Evolutionary conservation across 2,329 filamentous ascomycete species (phyloP), one percentile per base, ranked within the genome.

Genomic region (Colletotrichum trifolii): DNA sequence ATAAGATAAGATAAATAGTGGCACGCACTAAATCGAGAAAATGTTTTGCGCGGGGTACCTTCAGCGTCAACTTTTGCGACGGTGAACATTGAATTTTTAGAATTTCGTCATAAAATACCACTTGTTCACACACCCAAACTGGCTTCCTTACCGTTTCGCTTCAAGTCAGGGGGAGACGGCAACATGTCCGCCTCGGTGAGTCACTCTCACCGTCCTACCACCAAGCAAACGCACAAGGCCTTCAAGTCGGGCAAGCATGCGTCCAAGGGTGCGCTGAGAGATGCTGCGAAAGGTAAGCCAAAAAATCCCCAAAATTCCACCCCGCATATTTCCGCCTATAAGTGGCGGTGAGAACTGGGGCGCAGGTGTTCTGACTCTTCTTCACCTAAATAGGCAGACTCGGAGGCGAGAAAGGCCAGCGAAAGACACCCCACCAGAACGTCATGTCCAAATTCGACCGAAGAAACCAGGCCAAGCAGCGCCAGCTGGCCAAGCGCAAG

Each of bases 391-490:
- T 6, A 96, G 93, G 94, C 75, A 96, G 96, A 78, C 86, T 95
- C 60, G 67, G 67, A 45, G 82, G 87, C 73, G 92, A 97, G 74
- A 88, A 85, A 72, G 90, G 90, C 67, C 83, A 84, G 72, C 89
- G 95, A 74, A 96, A 93, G 78, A 97, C 95, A 13, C 93, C 93
- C 60, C 93, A 97, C 77, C 96, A 99, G 77, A 93, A 97, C 81
- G 88, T 97, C 80, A 95, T 97, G 92, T 97, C 94, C 64, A 99
- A 98, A 80, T 87, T 99, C 77, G 94, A 97, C 79, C 91, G 96
- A 66, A 90, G 93, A 72, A 98, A 99, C 78, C 93, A 97, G 82
- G 92, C 93, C 71, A 95, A 95, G 78, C 96, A 99, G 83, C 89
- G 91, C 77, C 92, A 95, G 73, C 82, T 91, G 67, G 84, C 89